Evolutionary conservation across 495 filamentous ascomycete species (phyloP).

Genomic region (Xylaria cubensis): DNA sequence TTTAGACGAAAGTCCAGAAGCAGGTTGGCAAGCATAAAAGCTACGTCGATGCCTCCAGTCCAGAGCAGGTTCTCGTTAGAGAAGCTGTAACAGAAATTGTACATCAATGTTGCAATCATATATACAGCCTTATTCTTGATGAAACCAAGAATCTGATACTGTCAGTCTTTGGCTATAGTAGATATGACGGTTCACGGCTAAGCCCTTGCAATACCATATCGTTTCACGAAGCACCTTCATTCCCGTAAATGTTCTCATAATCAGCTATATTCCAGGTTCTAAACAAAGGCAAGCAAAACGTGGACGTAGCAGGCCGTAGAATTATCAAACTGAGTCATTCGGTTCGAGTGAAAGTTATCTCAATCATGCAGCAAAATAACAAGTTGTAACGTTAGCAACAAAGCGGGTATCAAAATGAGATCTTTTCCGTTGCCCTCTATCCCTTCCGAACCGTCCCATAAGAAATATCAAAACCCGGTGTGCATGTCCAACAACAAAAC

Average conservation of each 20-base stretch:
- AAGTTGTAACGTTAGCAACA: background rate
- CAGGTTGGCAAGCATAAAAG: constrained; percentile 1
- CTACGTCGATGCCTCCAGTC: background rate
- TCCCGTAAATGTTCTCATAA: background rate
- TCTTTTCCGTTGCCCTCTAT: background rate
- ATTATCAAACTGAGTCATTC: background rate
- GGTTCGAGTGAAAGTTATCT: background rate
- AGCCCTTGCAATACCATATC: background rate
- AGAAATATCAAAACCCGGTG: background rate
- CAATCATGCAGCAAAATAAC: constrained; percentile 1
- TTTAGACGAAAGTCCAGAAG: background rate
- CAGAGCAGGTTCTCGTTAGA: background rate
- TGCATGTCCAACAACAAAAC: background rate
- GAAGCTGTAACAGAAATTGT: constrained; percentile 12
- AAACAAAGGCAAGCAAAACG: background rate
- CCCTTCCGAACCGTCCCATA: constrained; percentile 1
- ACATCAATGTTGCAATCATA: background rate
- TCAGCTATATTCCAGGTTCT: background rate
- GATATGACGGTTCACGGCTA: background rate
- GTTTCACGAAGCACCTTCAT: background rate
- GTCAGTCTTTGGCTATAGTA: background rate
- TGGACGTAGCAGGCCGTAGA: background rate
- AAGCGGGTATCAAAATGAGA: constrained; percentile 15
- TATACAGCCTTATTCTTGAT: background rate
- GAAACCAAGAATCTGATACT: background rate